A percentile compares a stretch with the other conserved stretches of the same genome.
These are phyloP conservation scores for Volvariella surrecta DNA, from an alignment of 1,284 basidiomycete genomes.

Conservation along the genomic window DNA sequence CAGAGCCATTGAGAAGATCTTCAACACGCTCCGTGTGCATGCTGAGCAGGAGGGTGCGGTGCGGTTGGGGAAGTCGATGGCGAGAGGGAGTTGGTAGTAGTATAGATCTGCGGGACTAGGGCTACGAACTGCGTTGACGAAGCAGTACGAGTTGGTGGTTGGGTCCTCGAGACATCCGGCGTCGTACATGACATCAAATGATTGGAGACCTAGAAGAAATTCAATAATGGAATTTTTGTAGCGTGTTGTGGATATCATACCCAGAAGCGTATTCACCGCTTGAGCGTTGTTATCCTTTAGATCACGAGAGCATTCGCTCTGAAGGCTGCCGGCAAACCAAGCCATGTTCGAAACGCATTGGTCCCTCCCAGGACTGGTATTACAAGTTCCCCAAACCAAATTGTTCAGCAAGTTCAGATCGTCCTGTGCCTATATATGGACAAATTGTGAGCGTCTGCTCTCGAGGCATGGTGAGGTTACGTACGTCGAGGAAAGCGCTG, in stretches of 20 bases:
- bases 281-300: conserved; percentile 38
- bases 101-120: conserved; percentile 52
- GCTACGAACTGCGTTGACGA: conserved; percentile 47
- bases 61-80: conserved; percentile 36
- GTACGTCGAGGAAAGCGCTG: conserved; percentile 45
- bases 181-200: conserved; percentile 49
- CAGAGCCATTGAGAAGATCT: conserved; percentile 35
- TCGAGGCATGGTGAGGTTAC: conserved; percentile 14
- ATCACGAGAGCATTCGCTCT: conserved; percentile 43
- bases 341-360: conserved; percentile 56
- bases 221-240: conserved; percentile 3
- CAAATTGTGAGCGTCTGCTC: too few species aligned
- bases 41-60: conserved; percentile 44
- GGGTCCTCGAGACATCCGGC: conserved; percentile 49
- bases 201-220: conserved; percentile 44
- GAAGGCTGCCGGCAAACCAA: conserved; percentile 44
- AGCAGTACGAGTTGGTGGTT: conserved; percentile 57
- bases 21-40: conserved; percentile 51
- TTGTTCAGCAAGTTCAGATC: conserved; percentile 59
- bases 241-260: too few species aligned
- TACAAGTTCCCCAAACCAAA: conserved; percentile 72
- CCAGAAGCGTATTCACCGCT: conserved; percentile 41
- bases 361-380: conserved; percentile 37
- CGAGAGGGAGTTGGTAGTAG: conserved; percentile 58
- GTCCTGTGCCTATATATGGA: conserved; percentile 42